Evolutionary conservation across 225 moss, liverwort and hornwort species (phyloP), one percentile per base, ranked within the genome.

Genomic region (Thuidium tamariscinum): DNA sequence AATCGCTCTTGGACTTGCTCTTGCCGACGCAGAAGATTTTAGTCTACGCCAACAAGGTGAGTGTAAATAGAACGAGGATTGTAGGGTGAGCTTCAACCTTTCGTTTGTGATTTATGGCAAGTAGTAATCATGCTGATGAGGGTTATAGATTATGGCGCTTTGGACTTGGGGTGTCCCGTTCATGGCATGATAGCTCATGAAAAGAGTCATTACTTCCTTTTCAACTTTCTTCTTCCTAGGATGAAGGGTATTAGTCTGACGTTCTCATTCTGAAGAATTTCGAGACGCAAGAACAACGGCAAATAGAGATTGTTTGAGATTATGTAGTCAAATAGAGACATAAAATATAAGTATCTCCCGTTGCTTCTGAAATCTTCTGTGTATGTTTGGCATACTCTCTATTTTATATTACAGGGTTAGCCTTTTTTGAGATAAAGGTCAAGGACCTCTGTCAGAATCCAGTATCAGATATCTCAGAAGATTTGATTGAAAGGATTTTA

Each of bases 1-100:
- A 87, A 89, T 99, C 86, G 87, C 91, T 84, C 94, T 99, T 89
- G 98, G 95, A 72, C 91, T 99, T 83, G 98, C 98, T 75, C 91
- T 97, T 87, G 42, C 92, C 86, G 93, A 96, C 80, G 97, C 98
- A 61, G 95, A 96, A 80, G 96, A 99, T 78, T 83, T 92, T 85
- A 96, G 89, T 88, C 87, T 86, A 89, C 96, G 95, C 34, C 95
- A 95, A 83, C 96, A 95, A 89, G 96, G 98, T 97, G 86, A 86
- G 83, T 86, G 66, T 74, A 29, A 75, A 39, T 68, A 56, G 39
- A 75, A 82, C 76, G 81, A 65, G 71, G 56, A 64, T 82, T 80
- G 61, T 46, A 66, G 65, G 84, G 56, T 74, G 87, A 85, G 81
- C 32, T 16, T 74, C 16, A 34, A 41, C 32, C 60, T 79, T 70